Base-by-base conservation (phyloP, 1,139 yeast species). In the Waltiozyma sp. region DNA sequence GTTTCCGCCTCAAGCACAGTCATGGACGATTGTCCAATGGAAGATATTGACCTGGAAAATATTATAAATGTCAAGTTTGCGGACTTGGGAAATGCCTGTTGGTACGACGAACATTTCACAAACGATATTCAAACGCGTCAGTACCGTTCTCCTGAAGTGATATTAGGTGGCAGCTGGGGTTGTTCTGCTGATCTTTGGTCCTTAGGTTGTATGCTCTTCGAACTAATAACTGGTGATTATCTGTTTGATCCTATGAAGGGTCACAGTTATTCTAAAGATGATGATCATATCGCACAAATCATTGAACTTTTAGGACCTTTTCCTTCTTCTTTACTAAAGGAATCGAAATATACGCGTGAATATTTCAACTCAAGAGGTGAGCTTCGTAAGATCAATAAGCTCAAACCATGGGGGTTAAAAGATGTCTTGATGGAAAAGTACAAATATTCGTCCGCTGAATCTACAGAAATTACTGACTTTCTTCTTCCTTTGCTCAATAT, bases 101-200 rank as follows among this genome's bases (percentile, higher is more conserved):
- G 78, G 73, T 67, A 72, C 26, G 72, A 77, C 51, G 69, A 72
- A 34, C 89, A 81, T 56, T 80, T 75, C 57, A 80, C 88, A 10
- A 73, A 80, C 54, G 82, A 80, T 48, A 80, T 82, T 48, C 88
- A 82, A 59, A 82, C 91, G 1, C 64, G 91, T 43, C 89, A 81
- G 56, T 82, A 82, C 56, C 65, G 91, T 44, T 71, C 87, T 1
- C 89, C 89, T 2, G 91, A 82, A 55, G 75, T 77, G 3, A 42
- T 68, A 13, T 61, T 77, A 37, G 78, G 83, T 40, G 73, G 76
- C 36, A 64, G 70, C 19, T 82, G 89, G 89, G 88, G 88, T 1
- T 77, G 83, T 42, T 76, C 83, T 43, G 77, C 86, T 0, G 91
- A 82, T 60, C 64, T 81, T 38, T 82, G 91, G 91, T 78, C 86